Conservation (phyloP, 208 protist species). For the Wallacemonas rigidus region DNA sequence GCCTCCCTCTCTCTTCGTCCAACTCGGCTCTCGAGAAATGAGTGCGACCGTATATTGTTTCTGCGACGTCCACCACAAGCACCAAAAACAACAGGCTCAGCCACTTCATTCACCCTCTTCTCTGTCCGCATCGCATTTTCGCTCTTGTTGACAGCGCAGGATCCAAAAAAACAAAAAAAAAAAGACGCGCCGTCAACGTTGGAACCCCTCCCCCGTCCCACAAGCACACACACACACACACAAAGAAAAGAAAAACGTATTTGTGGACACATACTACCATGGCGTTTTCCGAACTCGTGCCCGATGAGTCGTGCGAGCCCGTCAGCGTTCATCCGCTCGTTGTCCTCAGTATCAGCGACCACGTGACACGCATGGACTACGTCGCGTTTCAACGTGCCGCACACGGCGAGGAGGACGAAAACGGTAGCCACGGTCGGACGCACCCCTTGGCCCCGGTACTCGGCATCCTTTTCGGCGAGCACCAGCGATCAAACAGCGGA, state of each 20-base stretch:
- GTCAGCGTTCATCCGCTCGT: slow-evolving; percentile 65
- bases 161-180: too few species aligned
- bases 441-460: slow-evolving; percentile 17
- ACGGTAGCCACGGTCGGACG: background rate
- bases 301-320: background rate
- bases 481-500: slow-evolving; percentile 6
- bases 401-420: background rate
- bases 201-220: too few species aligned
- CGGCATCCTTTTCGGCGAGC: slow-evolving; percentile 36
- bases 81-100: too few species aligned
- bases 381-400: slow-evolving; percentile 3
- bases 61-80: too few species aligned
- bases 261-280: background rate
- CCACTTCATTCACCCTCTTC: too few species aligned
- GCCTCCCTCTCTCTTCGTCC: too few species aligned
- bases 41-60: too few species aligned
- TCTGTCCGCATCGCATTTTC: too few species aligned
- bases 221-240: background rate
- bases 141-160: too few species aligned
- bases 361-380: slow-evolving; percentile 47
- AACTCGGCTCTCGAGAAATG: too few species aligned
- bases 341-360: slow-evolving; percentile 71
- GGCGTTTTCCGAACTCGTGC: slow-evolving; percentile 7
- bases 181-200: too few species aligned
- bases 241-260: background rate